Base-by-base conservation (phyloP, 257 asterid genomes). In the Handroanthus guayacan region DNA sequence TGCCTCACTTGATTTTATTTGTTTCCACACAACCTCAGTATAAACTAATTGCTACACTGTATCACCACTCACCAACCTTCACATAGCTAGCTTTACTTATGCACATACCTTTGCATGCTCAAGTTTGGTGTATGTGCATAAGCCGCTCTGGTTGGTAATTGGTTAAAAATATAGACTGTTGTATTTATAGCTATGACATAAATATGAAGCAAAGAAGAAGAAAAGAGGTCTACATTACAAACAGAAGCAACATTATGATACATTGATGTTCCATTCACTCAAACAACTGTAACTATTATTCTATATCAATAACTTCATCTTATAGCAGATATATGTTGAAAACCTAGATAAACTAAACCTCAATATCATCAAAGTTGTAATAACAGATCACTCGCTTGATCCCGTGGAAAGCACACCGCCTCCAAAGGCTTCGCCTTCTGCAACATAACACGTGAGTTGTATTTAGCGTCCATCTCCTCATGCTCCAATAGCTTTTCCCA, bases 391-490 rank as follows among this genome's bases (percentile, higher is more conserved):
- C 74, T 67, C 18, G 86, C 83, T 43, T 64, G 57, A 5, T 67
- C 20, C 31, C 89, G 72, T 2, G 86, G 80, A 65, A 36, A 10
- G 18, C 88, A 85, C 3, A 84, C 17, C 9, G 87, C 89, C 79
- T 84, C 90, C 45, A 89, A 70, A 13, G 88, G 82, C 67, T 63
- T 84, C 5, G 82, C 84, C 84, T 75, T 87, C 44, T 71, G 69
- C 72, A 75, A 5, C 11, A 60, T 71, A 12, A 79, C 5, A 5
- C 56, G 8, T 5, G 62, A 68, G 4, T 45, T 9, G n/a, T 45
- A 80, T 8, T 48, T 50, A 31, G 31, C 25, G 11, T 75, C 86
- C 82, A 75, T 56, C 12, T 78, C 75, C 13, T 31, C 65, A 18
- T 60, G 48, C 39, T 71, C 82, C 12, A 62, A 13, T 0, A 71